These are phyloP conservation scores for Backusella tuberculispora DNA, from an alignment of 192 early-diverging fungal species.

Conservation along the genomic window DNA sequence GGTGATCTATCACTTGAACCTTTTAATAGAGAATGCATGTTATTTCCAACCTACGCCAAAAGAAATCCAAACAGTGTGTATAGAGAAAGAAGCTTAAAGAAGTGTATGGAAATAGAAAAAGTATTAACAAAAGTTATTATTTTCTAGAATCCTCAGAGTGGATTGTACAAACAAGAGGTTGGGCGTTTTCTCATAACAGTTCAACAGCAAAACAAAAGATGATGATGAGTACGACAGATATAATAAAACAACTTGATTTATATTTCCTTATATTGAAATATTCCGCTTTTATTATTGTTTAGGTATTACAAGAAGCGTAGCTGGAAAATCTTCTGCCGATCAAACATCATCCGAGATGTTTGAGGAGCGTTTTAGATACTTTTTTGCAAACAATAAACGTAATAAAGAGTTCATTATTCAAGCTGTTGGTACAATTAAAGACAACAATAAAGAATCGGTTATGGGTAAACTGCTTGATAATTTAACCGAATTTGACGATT, in stretches of 20 bases:
- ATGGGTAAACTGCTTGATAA: neutral
- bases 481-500: constrained; percentile 20
- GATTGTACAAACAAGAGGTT: constrained; percentile 38
- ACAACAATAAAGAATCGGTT: neutral
- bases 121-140: neutral
- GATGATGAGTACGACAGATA: constrained; percentile 36
- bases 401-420: constrained; percentile 51
- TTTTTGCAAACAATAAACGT: constrained; percentile 54
- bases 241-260: neutral
- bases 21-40: constrained; percentile 37
- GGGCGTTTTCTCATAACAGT: constrained; percentile 42
- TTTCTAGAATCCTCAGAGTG: constrained; percentile 31
- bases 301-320: constrained; percentile 41
- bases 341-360: constrained; percentile 21
- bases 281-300: neutral
- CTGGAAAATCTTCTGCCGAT: constrained; percentile 28
- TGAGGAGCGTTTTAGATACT: constrained; percentile 42
- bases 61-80: constrained; percentile 31
- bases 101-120: neutral
- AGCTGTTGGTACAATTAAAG: constrained; percentile 46
- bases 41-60: constrained; percentile 56
- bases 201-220: constrained; percentile 30
- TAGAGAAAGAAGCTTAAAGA: neutral
- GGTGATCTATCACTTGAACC: neutral
- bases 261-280: constrained; percentile 6